Evolutionary conservation across 352 stramenopile genomes (phyloP).

Genomic region (Pythium volutum): DNA sequence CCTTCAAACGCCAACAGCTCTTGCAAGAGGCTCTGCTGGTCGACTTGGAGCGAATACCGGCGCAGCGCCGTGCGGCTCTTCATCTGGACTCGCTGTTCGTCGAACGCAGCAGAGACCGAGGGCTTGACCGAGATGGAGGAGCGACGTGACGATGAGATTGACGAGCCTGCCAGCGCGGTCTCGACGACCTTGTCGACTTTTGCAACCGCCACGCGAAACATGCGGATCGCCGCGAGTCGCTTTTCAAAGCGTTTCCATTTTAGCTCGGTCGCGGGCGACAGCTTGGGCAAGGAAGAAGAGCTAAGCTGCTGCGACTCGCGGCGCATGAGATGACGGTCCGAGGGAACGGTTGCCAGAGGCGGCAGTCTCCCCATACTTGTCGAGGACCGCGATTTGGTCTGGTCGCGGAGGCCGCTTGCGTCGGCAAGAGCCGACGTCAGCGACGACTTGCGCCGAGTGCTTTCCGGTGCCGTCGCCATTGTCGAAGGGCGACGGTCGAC

Average conservation of each 20-base stretch:
- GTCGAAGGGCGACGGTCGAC: not conserved
- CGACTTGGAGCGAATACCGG: constrained; percentile 18
- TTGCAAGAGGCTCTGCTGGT: not conserved
- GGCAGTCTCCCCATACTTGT: not conserved
- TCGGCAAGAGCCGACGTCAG: constrained; percentile 21
- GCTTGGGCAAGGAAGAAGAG: not conserved
- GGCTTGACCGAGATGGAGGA: constrained; percentile 8
- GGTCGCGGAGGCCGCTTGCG: constrained; percentile 4
- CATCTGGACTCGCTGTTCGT: constrained; percentile 1
- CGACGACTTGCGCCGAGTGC: constrained; percentile 15
- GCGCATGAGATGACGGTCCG: constrained; percentile 11
- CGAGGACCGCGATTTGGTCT: constrained; percentile 1
- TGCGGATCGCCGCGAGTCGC: constrained; percentile 22
- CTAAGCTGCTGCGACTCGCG: not conserved
- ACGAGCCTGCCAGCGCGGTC: no score
- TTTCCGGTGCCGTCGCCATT: not conserved
- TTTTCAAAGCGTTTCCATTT: constrained; percentile 24
- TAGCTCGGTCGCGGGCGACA: constrained; percentile 16
- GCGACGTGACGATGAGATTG: not conserved
- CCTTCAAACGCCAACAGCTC: constrained; percentile 18
- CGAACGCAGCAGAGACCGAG: not conserved
- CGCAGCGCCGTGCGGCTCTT: not conserved
- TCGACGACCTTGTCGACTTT: constrained; percentile 10
- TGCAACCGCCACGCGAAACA: constrained; percentile 15
- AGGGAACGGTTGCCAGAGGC: constrained; percentile 1